Base-by-base conservation (phyloP, 352 stramenopile species). In the Albugo laibachii region DNA sequence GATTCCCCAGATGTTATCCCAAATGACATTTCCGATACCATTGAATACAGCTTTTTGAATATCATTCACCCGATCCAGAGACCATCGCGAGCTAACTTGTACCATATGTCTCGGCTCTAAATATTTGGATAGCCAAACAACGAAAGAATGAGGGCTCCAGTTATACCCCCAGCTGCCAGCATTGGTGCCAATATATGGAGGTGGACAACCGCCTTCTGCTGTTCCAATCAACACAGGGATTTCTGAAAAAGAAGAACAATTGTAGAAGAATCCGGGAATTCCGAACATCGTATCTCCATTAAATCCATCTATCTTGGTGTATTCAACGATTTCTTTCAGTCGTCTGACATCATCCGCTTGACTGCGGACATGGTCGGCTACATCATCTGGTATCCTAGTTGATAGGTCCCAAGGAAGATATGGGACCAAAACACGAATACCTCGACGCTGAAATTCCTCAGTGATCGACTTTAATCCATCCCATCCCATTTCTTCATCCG, bases 281-380 rank as follows among this genome's bases (percentile, higher is more conserved):
- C 76, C 80, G 50, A 83, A 88, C 72, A 93, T 87, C 13, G 80
- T 93, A 61, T 93, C 80, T 10, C 76, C 80, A 48, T 93, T 93
- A 49, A 93, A 83, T 15, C 68, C 80, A 41, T 93, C 80, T 15
- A 65, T 71, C 15, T 63, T 53, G 5, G 74, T 48, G 37, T 61
- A 55, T 0, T 55, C 42, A 0, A 85, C 14, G 15, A 83, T 43
- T 24, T 58, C 43, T 13, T 59, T 49, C 41, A 88, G 53, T 19
- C 53, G 75, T 4, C 54, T 48, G n/a, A 86, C 75, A 45, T 91
- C 77, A 11, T 72, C 74, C 20, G 38, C 58, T 52, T 91, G 86
- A 65, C 80, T 84, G 18, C 74, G 69, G 34, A 83, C 69, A 1
- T 45, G 52, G 40, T 66, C 59, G 36, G 83, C 68, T 1, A 66